A percentile compares a stretch with the other conserved stretches of the same genome.
Evolutionary conservation across 202 grass and related monocot genomes (phyloP).

Genomic region (Panicum hallii): DNA sequence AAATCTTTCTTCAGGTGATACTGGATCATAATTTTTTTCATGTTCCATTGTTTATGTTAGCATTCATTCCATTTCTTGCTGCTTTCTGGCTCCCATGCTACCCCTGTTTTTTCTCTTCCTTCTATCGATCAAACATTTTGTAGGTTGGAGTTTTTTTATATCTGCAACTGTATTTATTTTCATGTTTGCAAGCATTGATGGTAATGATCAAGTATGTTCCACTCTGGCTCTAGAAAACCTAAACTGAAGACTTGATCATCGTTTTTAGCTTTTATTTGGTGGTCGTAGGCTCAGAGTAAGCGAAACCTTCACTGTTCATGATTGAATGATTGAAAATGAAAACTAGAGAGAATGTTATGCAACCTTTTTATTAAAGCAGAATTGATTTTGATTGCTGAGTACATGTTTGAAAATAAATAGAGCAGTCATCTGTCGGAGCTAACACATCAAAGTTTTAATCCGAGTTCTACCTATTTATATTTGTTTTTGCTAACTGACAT

Average conservation of each 20-base stretch:
- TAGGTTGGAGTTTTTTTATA: slow-evolving; percentile 18
- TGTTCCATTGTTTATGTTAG: slow-evolving; percentile 24
- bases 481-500: slow-evolving; percentile 19
- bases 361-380: slow-evolving; percentile 7
- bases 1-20: slow-evolving; percentile 60
- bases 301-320: slow-evolving; percentile 27
- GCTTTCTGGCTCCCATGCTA: not conserved
- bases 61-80: slow-evolving; percentile 1
- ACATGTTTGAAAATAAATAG: slow-evolving; percentile 41
- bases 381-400: slow-evolving; percentile 18
- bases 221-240: not conserved
- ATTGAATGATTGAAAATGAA: slow-evolving; percentile 24
- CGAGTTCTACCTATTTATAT: slow-evolving; percentile 27
- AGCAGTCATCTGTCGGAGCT: slow-evolving; percentile 25
- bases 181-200: slow-evolving; percentile 32
- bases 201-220: slow-evolving; percentile 29
- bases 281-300: not conserved
- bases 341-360: slow-evolving; percentile 11
- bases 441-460: slow-evolving; percentile 19
- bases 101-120: slow-evolving; percentile 1
- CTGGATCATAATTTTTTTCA: not conserved
- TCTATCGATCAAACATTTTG: not conserved
- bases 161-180: slow-evolving; percentile 3
- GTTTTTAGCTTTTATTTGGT: not conserved
- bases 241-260: not conserved